Evolutionary conservation across 176 grass and related monocot genomes (phyloP), one percentile per base, ranked within the genome.

Genomic region (Aegilops umbellulata): DNA sequence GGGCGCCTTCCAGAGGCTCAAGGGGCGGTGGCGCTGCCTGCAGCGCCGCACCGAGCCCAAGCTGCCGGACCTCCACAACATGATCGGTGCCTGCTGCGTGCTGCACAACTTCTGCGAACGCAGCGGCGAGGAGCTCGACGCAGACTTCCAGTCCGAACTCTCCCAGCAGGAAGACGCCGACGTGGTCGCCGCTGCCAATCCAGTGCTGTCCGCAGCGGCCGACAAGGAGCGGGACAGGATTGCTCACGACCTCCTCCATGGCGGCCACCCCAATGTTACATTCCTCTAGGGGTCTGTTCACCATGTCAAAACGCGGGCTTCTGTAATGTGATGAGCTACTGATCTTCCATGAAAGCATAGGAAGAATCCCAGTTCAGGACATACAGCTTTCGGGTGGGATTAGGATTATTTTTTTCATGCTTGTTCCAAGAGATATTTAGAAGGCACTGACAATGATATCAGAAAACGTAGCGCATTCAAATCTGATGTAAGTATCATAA

Each of bases 71-170:
- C 78, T 97, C 72, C 86, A 89, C 34, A 74, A 84, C 70, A 83
- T 97, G 58, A 79, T 97, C 39, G 92, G 81, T 1, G 92, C 92
- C 5, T 97, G 92, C 90, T 90, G 88, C 78, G 92, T 97, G 60
- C 82, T 97, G 26, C 94, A 97, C 85, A 97, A 97, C 86, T 82
- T 97, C 39, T 97, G 94, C 77, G 88, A 94, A 76, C 73, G 85
- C 80, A 74, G 73, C 76, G 67, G 86, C 51, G 90, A 91, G 63
- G 82, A 10, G 27, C 53, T 89, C 51, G 90, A 90, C 19, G 32
- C 86, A 2, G 92, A 92, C 2, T 61, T 89, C 25, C 31, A 19
- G 6, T 60, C 82, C 32, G 78, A 91, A 1, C 67, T 94, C 41
- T 6, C 84, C 49, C 84, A 90, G 24, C 85, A 92, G 24, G 72